These are phyloP conservation scores for Mortierella sp. DNA, from an alignment of 371 early-diverging fungal genomes.

Conservation along the genomic window DNA sequence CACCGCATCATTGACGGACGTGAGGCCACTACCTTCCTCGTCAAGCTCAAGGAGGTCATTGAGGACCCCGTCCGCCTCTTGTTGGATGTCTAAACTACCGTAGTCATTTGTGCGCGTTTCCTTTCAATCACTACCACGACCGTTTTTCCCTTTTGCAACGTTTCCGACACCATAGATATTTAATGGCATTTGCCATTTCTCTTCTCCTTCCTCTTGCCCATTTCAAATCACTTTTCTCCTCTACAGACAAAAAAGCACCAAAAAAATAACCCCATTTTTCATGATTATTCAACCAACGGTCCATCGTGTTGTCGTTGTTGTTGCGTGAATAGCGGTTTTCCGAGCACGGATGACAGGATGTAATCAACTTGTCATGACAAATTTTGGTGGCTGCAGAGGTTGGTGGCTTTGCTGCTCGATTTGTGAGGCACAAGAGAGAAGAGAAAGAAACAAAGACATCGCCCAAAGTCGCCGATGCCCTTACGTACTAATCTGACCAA, in stretches of 20 bases:
- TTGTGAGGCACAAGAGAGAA: too few species aligned
- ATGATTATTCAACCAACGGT: background rate
- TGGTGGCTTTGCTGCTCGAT: too few species aligned
- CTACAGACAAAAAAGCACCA: slow-evolving; percentile 7
- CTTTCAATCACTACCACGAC: too few species aligned
- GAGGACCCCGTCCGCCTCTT: slow-evolving; percentile 96
- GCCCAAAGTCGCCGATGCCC: too few species aligned
- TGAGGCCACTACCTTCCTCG: slow-evolving; percentile 98
- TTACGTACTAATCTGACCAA: too few species aligned
- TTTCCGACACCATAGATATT: slow-evolving; percentile 8
- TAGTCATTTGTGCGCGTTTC: slow-evolving; percentile 8
- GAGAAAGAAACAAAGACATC: too few species aligned
- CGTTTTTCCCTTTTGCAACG: slow-evolving; percentile 2
- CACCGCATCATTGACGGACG: slow-evolving; percentile 98
- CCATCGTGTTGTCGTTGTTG: too few species aligned
- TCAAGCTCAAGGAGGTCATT: slow-evolving; percentile 94
- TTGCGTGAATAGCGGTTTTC: too few species aligned
- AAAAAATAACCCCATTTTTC: slow-evolving; percentile 1
- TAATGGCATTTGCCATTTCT: background rate
- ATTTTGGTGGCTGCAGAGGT: too few species aligned
- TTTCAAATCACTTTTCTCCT: background rate
- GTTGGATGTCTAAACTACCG: slow-evolving; percentile 76
- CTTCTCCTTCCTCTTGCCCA: background rate
- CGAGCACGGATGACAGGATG: too few species aligned
- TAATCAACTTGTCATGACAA: too few species aligned